Percentiles rank a stretch among this genome's conserved stretches.
Conservation (phyloP, 306 rosid genomes). For the Purshia tridentata region DNA sequence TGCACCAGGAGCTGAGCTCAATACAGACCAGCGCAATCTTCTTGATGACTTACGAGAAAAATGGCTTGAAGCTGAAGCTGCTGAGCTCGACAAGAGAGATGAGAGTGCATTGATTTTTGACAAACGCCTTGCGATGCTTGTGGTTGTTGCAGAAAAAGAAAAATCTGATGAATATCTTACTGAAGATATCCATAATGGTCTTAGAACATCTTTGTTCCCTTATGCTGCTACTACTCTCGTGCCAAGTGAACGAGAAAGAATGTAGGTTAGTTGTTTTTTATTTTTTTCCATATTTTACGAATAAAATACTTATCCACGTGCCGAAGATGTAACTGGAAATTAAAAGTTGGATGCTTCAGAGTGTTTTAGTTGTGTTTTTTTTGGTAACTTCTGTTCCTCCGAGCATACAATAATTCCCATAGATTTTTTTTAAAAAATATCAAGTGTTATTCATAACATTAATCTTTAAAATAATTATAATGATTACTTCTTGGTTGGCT, state of each 20-base stretch:
- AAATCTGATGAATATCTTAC: constrained; percentile 34
- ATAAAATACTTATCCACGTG: background rate
- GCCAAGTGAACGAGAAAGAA: constrained; percentile 31
- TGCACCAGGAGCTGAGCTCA: constrained; percentile 82
- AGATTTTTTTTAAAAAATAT: background rate
- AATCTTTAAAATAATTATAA: no score
- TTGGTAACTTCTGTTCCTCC: constrained; percentile 37
- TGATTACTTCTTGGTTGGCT: no score
- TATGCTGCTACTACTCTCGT: constrained; percentile 11
- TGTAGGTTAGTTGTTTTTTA: constrained; percentile 22
- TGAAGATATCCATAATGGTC: constrained; percentile 28
- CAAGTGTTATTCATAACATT: no score
- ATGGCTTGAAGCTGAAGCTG: constrained; percentile 98
- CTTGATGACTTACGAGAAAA: constrained; percentile 92
- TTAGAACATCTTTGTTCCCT: constrained; percentile 21
- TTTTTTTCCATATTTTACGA: constrained; percentile 14
- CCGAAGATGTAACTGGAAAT: background rate
- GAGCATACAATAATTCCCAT: constrained; percentile 31
- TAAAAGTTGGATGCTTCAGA: constrained; percentile 17
- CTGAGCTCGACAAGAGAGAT: constrained; percentile 91
- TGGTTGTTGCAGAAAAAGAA: constrained; percentile 83
- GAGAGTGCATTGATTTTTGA: constrained; percentile 89
- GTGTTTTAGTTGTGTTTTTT: constrained; percentile 47
- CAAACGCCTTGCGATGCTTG: constrained; percentile 86
- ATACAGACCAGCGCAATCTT: constrained; percentile 67